Evolutionary conservation across 192 early-diverging fungal species (phyloP).

Genomic region (Coemansia sp.): DNA sequence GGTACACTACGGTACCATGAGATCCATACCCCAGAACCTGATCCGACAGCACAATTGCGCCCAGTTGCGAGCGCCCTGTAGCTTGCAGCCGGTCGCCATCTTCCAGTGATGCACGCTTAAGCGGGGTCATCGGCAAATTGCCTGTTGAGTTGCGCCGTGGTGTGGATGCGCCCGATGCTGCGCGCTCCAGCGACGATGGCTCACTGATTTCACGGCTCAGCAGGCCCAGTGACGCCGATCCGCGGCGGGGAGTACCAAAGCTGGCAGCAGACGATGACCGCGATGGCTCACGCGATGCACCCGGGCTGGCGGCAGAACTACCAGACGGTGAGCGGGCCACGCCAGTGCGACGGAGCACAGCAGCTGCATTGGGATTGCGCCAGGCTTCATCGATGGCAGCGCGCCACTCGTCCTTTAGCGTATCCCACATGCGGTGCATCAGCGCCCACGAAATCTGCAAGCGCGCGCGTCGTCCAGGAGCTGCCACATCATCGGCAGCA

Average conservation of each 20-base stretch:
- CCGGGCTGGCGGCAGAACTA: conserved; percentile 4
- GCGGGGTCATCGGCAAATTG: conserved; percentile 34
- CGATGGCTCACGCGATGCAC: conserved; percentile 12
- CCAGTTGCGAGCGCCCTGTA: conserved; percentile 40
- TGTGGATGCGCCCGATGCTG: conserved; percentile 28
- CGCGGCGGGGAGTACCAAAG: conserved; percentile 12
- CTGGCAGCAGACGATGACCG: conserved; percentile 15
- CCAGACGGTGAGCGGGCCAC: conserved; percentile 17
- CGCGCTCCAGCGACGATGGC: conserved; percentile 37
- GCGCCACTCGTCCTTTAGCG: conserved; percentile 50
- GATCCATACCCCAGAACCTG: conserved; percentile 82
- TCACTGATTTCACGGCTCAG: conserved; percentile 38
- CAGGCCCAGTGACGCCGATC: conserved; percentile 34
- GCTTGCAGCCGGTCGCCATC: conserved; percentile 11
- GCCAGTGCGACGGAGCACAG: conserved; percentile 45
- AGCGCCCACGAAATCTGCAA: conserved; percentile 50
- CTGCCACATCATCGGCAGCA: conserved; percentile 27
- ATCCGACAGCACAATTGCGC: conserved; percentile 59
- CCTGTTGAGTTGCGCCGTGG: conserved; percentile 51
- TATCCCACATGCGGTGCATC: conserved; percentile 54
- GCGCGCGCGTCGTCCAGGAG: conserved; percentile 38
- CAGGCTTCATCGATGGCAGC: conserved; percentile 45
- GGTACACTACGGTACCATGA: conserved; percentile 95
- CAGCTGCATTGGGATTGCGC: conserved; percentile 51
- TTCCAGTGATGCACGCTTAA: conserved; percentile 20